Percentiles rank a stretch among this genome's conserved stretches.
phyloP scores from a whole-genome alignment of 2,329 filamentous ascomycete genomes.

The Cadophora gregata region DNA sequence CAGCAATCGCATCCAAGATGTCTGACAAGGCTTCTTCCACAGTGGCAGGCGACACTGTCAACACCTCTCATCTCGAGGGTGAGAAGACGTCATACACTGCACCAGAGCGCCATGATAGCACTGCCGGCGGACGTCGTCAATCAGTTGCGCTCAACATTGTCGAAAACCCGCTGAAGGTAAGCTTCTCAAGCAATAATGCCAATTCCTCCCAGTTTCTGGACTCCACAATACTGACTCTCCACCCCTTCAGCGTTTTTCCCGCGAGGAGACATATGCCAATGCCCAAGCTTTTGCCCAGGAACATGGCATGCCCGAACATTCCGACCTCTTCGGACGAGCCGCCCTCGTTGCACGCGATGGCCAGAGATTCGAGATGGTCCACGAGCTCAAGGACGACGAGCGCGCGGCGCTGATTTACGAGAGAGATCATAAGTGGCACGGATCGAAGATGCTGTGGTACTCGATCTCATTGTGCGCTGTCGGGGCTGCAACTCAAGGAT shows the following conservation, averaged over 20 bases:
- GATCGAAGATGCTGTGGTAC: constrained; percentile 66
- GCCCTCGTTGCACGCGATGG: constrained; percentile 50
- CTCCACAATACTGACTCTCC: constrained; percentile 1
- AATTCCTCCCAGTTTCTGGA: neutral
- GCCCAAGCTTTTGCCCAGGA: constrained; percentile 61
- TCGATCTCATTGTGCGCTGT: constrained; percentile 71
- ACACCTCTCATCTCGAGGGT: constrained; percentile 8
- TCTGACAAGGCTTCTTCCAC: constrained; percentile 13
- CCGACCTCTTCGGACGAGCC: constrained; percentile 67
- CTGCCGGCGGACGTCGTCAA: neutral
- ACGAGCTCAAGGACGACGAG: constrained; percentile 42
- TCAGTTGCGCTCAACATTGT: constrained; percentile 20
- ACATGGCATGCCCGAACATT: constrained; percentile 63
- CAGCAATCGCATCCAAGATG: neutral
- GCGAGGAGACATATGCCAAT: constrained; percentile 50
- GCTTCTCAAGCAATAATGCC: constrained; percentile 8
- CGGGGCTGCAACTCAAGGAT: constrained; percentile 65
- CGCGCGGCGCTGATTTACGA: constrained; percentile 54
- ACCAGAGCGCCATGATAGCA: neutral
- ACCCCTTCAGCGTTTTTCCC: constrained; percentile 47
- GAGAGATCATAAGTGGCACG: constrained; percentile 69
- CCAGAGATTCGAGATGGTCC: constrained; percentile 28
- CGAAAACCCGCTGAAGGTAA: constrained; percentile 20
- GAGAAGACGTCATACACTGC: constrained; percentile 3
- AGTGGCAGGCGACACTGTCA: constrained; percentile 6